Percentiles rank a stretch among this genome's conserved stretches.
phyloP scores from a whole-genome alignment of 1,284 basidiomycete species.

The Crepidotus sp. region DNA sequence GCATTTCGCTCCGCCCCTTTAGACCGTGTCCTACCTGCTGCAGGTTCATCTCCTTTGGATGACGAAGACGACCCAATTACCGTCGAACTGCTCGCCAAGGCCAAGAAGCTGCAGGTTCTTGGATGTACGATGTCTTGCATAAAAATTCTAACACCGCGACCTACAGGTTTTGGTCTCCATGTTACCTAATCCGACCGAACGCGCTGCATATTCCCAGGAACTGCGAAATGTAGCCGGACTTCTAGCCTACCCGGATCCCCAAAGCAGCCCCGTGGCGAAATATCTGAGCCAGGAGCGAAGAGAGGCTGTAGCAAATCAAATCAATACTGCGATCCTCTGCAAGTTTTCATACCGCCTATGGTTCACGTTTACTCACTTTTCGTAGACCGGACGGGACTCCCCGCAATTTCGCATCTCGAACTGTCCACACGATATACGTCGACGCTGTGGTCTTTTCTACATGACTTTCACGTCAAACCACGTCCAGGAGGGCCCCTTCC shows the following conservation, averaged over 20 bases:
- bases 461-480: conserved; percentile 39
- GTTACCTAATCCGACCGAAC: conserved; percentile 45
- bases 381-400: conserved; percentile 42
- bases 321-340: conserved; percentile 80
- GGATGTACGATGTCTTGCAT: too few species aligned
- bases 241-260: conserved; percentile 68
- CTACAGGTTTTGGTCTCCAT: conserved; percentile 43
- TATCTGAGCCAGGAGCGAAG: conserved; percentile 69
- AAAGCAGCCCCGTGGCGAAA: conserved; percentile 47
- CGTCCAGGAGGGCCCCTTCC: conserved; percentile 26
- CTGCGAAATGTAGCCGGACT: conserved; percentile 65
- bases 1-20: conserved; percentile 65
- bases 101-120: conserved; percentile 57
- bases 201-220: conserved; percentile 56
- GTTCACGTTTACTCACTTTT: conserved; percentile 6
- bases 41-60: conserved; percentile 16
- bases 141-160: too few species aligned
- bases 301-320: conserved; percentile 75
- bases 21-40: conserved; percentile 28
- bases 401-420: conserved; percentile 53
- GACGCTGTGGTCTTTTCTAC: conserved; percentile 45
- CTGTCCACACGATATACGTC: conserved; percentile 52
- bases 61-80: conserved; percentile 24
- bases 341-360: conserved; percentile 13
- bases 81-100: conserved; percentile 40